Percentiles rank a stretch among this genome's conserved stretches.
Evolutionary conservation across 345 rosid species (phyloP).

Genomic region (Salix udensis): DNA sequence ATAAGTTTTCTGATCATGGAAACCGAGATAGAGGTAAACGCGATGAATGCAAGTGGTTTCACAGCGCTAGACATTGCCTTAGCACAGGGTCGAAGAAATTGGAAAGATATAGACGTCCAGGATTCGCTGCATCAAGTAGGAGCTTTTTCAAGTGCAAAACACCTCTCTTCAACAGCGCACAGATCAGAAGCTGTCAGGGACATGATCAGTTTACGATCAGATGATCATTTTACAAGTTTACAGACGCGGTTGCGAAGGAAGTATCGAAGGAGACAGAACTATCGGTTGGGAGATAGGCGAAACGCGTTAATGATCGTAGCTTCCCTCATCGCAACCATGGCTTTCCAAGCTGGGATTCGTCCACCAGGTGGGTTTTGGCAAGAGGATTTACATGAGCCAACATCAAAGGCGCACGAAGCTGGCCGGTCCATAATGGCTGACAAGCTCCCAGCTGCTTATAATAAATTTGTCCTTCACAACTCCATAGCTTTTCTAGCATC

Average conservation of each 20-base stretch:
- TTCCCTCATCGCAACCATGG: slow-evolving; percentile 31
- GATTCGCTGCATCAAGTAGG: slow-evolving; percentile 11
- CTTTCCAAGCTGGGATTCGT: slow-evolving; percentile 29
- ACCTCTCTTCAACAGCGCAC: not conserved
- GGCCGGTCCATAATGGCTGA: slow-evolving; percentile 25
- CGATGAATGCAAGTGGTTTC: slow-evolving; percentile 20
- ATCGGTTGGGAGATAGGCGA: slow-evolving; percentile 20
- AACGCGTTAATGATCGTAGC: slow-evolving; percentile 37
- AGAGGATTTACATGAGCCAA: not conserved
- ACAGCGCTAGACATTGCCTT: slow-evolving; percentile 20
- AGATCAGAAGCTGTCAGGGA: not conserved
- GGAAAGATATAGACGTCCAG: slow-evolving; percentile 23
- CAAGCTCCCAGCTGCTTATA: not conserved
- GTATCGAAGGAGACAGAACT: not conserved
- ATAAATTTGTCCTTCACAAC: slow-evolving; percentile 11
- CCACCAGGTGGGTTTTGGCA: slow-evolving; percentile 36
- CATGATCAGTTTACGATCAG: not conserved
- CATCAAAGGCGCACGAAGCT: slow-evolving; percentile 2
- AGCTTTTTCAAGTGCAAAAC: not conserved
- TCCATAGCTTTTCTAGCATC: slow-evolving; percentile 26
- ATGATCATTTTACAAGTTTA: not conserved
- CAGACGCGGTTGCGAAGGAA: not conserved
- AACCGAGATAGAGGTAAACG: slow-evolving; percentile 17
- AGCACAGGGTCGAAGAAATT: slow-evolving; percentile 14
- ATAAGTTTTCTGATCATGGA: not conserved